Base-by-base conservation (phyloP, 2,329 filamentous ascomycete genomes). In the Fusarium neocosmosporiellum region DNA sequence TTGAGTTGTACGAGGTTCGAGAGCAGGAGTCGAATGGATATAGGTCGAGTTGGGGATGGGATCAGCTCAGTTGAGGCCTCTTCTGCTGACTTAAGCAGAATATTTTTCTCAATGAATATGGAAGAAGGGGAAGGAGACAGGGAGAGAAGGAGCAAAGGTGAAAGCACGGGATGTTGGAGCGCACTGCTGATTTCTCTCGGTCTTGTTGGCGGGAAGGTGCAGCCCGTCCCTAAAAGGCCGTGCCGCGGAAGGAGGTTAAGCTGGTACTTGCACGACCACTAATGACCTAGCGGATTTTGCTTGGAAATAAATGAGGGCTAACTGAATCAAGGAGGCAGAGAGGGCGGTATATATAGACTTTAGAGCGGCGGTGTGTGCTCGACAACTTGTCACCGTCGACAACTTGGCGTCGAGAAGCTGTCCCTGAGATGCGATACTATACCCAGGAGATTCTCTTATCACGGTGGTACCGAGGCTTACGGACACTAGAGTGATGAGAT, bases 121-220 rank as follows among this genome's bases (percentile, higher is more conserved):
- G 2, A 18, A 11, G 20, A 55, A 50, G 16, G 53, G 43, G 29
- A 20, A 34, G 5, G 41, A 20, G 20, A 9, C 13, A 20, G 24
- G 34, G n/a, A 29, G 24, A 29, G 31, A 34, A 53, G 22, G 34
- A n/a, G 39, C 27, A 41, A 31, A 39, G 39, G n/a, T 27, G n/a
- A 53, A 24, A 20, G 7, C 7, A 43, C n/a, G 16, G 43, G 58
- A 55, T 31, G 41, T 60, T 60, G 58, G 16, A 36, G 29, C 20
- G 24, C 31, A 37, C 33, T 22, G 33, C 22, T 36, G 62, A 39
- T 14, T 58, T 63, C 29, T 16, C 29, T 50, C 11, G 48, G 24
- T 27, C 43, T 61, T 54, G 46, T 31, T 46, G 16, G 11, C 33
- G 34, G 59, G 50, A 66, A 66, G 59, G 64, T 66, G 64, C 64